Percentiles rank a stretch among this genome's conserved stretches.
phyloP scores from a whole-genome alignment of 1,139 yeast species.

The Blastobotrys proliferans region DNA sequence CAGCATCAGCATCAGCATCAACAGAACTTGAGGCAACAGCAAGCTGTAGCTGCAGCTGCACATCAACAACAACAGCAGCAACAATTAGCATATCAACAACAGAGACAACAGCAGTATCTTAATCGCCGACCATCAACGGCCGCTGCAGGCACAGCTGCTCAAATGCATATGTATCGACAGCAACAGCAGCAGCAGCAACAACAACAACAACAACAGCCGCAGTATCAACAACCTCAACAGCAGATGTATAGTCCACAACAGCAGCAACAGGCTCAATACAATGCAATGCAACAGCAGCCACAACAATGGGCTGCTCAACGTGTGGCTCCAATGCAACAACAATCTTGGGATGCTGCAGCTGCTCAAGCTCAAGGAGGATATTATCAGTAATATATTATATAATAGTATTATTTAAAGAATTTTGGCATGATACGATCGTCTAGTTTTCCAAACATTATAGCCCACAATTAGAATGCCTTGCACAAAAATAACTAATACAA shows the following conservation, averaged over 20 bases:
- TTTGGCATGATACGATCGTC: conserved; percentile 32
- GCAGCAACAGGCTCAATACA: neutral
- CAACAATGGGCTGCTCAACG: no score
- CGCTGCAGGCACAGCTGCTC: neutral
- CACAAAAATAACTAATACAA: conserved; percentile 27
- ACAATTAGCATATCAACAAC: conserved; percentile 4
- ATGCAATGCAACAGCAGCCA: neutral
- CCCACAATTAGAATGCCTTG: conserved; percentile 29
- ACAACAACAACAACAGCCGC: neutral
- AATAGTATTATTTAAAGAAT: no score
- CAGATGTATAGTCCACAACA: neutral
- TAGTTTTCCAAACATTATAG: conserved; percentile 28
- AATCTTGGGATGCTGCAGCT: neutral
- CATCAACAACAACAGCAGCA: conserved; percentile 13
- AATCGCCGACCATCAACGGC: neutral
- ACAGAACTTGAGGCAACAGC: conserved; percentile 10
- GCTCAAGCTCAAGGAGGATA: neutral
- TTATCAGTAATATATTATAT: neutral
- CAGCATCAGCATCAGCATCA: conserved; percentile 11
- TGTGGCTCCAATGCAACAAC: no score
- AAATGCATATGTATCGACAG: no score
- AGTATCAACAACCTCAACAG: no score
- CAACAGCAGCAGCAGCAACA: neutral
- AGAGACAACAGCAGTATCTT: conserved; percentile 1
- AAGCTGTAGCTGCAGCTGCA: conserved; percentile 8